Percentiles rank a stretch among this genome's conserved stretches.
phyloP scores from a whole-genome alignment of 371 early-diverging fungal species.

The Mucor indicus region DNA sequence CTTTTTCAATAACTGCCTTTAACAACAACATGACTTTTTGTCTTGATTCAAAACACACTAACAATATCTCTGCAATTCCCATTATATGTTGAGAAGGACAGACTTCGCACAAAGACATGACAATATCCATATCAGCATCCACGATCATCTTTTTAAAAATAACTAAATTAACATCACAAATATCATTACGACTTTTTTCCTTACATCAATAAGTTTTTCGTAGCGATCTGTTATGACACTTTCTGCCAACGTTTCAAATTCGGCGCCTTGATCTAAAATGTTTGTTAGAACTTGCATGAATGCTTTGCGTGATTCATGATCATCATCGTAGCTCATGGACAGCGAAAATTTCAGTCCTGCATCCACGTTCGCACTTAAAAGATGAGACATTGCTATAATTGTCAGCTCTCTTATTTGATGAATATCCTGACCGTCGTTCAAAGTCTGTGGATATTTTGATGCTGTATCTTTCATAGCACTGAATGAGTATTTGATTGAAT shows the following conservation, averaged over 20 bases:
- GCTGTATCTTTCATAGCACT: too few species aligned
- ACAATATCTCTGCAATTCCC: slow-evolving; percentile 72
- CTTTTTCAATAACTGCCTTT: slow-evolving; percentile 75
- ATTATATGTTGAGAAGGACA: slow-evolving; percentile 82
- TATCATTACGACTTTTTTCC: neutral
- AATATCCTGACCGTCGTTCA: slow-evolving; percentile 56
- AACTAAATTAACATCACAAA: neutral
- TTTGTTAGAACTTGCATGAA: slow-evolving; percentile 92
- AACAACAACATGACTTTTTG: slow-evolving; percentile 66
- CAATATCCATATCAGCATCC: slow-evolving; percentile 70
- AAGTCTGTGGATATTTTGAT: too few species aligned
- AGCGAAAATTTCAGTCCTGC: slow-evolving; percentile 87
- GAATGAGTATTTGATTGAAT: too few species aligned
- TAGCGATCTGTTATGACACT: slow-evolving; percentile 72
- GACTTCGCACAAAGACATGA: slow-evolving; percentile 83
- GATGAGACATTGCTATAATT: slow-evolving; percentile 82
- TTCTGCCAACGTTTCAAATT: slow-evolving; percentile 81
- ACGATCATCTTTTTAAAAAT: slow-evolving; percentile 44
- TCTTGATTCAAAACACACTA: slow-evolving; percentile 78
- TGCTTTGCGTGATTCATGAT: slow-evolving; percentile 77
- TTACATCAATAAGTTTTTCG: slow-evolving; percentile 70
- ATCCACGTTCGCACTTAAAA: slow-evolving; percentile 88
- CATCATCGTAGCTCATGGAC: slow-evolving; percentile 90
- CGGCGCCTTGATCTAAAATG: slow-evolving; percentile 82
- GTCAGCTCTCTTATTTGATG: slow-evolving; percentile 75